Evolutionary conservation across 768 basidiomycete genomes (phyloP).

Genomic region (Amyloporia xantha): DNA sequence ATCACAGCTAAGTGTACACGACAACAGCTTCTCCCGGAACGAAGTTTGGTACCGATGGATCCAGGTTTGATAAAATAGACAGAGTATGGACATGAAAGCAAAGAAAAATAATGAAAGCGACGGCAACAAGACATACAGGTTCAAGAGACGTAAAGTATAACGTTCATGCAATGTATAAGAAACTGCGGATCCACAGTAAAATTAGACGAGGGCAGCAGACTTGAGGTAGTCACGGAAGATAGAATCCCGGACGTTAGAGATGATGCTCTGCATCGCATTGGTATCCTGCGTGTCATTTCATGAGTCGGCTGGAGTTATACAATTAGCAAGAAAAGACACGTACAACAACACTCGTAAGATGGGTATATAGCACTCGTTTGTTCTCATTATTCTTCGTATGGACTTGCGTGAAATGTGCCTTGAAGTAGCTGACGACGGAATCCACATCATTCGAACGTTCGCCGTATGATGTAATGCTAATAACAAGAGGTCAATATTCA

Average conservation of each 20-base stretch:
- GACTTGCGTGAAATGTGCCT: conserved; percentile 76
- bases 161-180: too few species aligned
- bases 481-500: neutral
- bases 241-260: conserved; percentile 50
- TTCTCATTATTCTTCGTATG: conserved; percentile 59
- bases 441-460: conserved; percentile 66
- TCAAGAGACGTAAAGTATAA: too few species aligned
- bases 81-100: too few species aligned
- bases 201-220: conserved; percentile 30
- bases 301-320: neutral
- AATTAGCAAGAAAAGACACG: conserved; percentile 14
- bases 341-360: conserved; percentile 78
- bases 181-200: neutral
- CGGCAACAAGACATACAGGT: too few species aligned
- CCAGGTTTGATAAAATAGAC: too few species aligned
- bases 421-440: conserved; percentile 71
- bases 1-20: too few species aligned
- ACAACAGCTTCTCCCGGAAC: too few species aligned
- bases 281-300: conserved; percentile 49
- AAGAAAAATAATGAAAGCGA: too few species aligned
- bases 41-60: too few species aligned
- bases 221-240: conserved; percentile 32
- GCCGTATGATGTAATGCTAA: conserved; percentile 72
- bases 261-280: conserved; percentile 77
- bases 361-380: conserved; percentile 57